Evolutionary conservation across 208 protist genomes (phyloP).

Genomic region (Acanthamoeba healyi): DNA sequence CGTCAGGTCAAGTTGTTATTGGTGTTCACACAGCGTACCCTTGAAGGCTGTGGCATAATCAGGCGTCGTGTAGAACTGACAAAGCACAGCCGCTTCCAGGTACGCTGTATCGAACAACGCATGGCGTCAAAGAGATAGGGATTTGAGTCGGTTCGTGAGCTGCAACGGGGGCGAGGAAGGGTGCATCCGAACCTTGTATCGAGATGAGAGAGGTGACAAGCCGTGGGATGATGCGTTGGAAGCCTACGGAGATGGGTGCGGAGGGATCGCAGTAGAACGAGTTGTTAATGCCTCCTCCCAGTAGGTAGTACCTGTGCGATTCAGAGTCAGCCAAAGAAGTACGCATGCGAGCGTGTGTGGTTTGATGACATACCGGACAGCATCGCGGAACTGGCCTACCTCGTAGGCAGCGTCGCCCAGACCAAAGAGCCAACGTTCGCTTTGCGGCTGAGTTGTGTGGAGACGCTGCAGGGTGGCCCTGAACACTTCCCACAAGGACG

Average conservation of each 20-base stretch:
- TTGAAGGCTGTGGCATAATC: constrained; percentile 46
- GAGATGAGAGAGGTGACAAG: constrained; percentile 25
- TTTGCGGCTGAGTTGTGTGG: constrained; percentile 6
- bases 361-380: constrained; percentile 9
- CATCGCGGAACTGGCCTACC: constrained; percentile 14
- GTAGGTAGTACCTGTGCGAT: constrained; percentile 26
- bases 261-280: constrained; percentile 43
- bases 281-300: constrained; percentile 33
- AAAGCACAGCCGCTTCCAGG: constrained; percentile 10
- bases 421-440: constrained; percentile 53
- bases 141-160: neutral
- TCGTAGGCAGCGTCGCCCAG: constrained; percentile 63
- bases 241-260: neutral
- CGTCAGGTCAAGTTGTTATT: too few relatives aligned
- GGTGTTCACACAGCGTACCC: too few relatives aligned
- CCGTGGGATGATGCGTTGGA: constrained; percentile 32
- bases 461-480: constrained; percentile 52
- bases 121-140: too few relatives aligned
- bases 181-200: neutral
- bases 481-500: constrained; percentile 55
- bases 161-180: neutral
- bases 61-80: neutral
- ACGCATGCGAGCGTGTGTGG: neutral
- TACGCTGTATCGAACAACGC: constrained; percentile 19
- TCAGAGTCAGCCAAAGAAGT: neutral